Base-by-base conservation (phyloP, 1,284 basidiomycete species). In the Trichosporon sp. region DNA sequence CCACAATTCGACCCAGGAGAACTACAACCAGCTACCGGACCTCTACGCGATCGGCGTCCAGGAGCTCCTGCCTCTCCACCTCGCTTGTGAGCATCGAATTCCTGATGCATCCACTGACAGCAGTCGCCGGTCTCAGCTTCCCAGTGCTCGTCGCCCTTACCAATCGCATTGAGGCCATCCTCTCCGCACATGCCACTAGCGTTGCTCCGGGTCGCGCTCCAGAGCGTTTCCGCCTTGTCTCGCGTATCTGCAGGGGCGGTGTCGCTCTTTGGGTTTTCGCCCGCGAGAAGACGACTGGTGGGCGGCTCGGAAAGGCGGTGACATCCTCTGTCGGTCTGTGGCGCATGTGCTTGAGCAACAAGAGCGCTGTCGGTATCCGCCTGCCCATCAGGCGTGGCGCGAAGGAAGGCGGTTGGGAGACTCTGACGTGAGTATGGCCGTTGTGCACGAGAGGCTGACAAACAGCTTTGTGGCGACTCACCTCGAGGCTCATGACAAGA, bases 11-110 rank as follows among this genome's bases (percentile, higher is more conserved):
- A 62, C 74, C 0, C 65, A 65, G 19, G 69, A 73, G 34, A 61
- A 68, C 31, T 32, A 69, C 6, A 70, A 68, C 6, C 59, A 65
- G n/a, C 63, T 73, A 29, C 85, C 87, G 44, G 87, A 93, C 73
- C 91, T 96, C 64, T 92, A 97, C 69, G 87, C 96, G 64, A 88
- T 99, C 66, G 94, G 87, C 58, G 92, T 99, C 67, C 95, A 99
- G 84, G 98, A 98, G 84, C 90, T 95, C 76, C 90, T 96, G 3
- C 78, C 78, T 10, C 71, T 81, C 0, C 76, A 81, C 64, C 72
- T 78, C 1, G 79, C 78, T 27, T 67, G 80, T 80, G 56, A 68
- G 78, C 71, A n/a, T n/a, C n/a, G n/a, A n/a, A n/a, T 77, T 32
- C 65, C 74, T 76, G 31, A 23, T 9, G 16, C 37, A 32, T 25